phyloP scores from a whole-genome alignment of 164 flowering plant genomes.

The Taxillus chinensis region DNA sequence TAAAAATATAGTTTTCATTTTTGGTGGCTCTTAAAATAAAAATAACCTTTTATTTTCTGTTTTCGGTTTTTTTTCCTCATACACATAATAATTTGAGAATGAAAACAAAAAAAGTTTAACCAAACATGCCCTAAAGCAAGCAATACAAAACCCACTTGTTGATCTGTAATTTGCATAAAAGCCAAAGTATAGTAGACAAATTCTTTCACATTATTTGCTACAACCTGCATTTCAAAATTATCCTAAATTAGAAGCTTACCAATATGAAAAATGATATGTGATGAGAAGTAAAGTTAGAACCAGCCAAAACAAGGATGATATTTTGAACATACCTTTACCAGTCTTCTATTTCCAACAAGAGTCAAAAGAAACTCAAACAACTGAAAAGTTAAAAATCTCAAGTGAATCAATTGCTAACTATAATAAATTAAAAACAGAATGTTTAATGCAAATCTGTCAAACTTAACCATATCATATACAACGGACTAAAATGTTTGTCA shows the following conservation, averaged over 20 bases:
- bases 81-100: too few relatives aligned
- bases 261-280: not conserved
- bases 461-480: too few relatives aligned
- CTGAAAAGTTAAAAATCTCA: constrained; percentile 27
- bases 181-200: constrained; percentile 73
- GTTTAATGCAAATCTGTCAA: too few relatives aligned
- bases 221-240: constrained; percentile 31
- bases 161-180: constrained; percentile 86
- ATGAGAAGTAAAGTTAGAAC: not conserved
- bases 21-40: too few relatives aligned
- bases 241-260: not conserved
- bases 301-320: not conserved
- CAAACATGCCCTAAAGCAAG: too few relatives aligned
- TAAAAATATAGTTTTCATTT: too few relatives aligned
- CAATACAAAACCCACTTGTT: constrained; percentile 47
- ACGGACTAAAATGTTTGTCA: too few relatives aligned
- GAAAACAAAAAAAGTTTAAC: too few relatives aligned
- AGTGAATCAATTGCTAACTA: too few relatives aligned
- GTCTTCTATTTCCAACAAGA: constrained; percentile 51
- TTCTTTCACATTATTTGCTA: constrained; percentile 47
- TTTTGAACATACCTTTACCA: constrained; percentile 41
- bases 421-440: too few relatives aligned
- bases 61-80: too few relatives aligned
- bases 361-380: constrained; percentile 82
- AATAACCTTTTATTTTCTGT: too few relatives aligned